These are phyloP conservation scores for Fallopia convolvulus DNA, from an alignment of 148 eudicot species.

Conservation along the genomic window DNA sequence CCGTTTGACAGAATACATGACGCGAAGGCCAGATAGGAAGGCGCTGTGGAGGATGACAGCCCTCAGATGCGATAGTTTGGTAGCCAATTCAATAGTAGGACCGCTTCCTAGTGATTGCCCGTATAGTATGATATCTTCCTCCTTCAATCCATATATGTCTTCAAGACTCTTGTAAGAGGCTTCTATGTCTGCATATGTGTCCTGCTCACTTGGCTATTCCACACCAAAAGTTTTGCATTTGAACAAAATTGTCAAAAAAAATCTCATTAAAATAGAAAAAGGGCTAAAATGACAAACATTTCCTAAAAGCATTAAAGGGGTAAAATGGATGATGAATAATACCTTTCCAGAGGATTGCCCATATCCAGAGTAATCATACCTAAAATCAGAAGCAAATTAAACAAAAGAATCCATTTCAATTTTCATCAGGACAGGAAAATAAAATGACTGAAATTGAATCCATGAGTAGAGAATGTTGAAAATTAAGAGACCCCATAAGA, in stretches of 20 bases:
- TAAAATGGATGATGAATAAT: neutral
- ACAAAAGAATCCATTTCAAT: neutral
- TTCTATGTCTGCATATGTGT: slow-evolving; percentile 59
- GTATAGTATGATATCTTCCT: slow-evolving; percentile 39
- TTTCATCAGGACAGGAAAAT: neutral
- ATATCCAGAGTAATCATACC: slow-evolving; percentile 42
- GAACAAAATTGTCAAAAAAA: neutral
- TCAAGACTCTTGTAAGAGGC: slow-evolving; percentile 42
- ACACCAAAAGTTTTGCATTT: neutral
- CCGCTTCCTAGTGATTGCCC: slow-evolving; percentile 61
- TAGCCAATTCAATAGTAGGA: slow-evolving; percentile 45
- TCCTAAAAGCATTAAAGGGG: too few species aligned
- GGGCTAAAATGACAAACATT: too few species aligned
- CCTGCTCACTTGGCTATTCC: slow-evolving; percentile 45
- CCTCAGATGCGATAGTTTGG: slow-evolving; percentile 27
- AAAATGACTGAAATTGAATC: neutral
- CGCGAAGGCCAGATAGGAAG: slow-evolving; percentile 47
- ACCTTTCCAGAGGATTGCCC: slow-evolving; percentile 41
- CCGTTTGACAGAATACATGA: slow-evolving; percentile 36
- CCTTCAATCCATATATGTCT: slow-evolving; percentile 34
- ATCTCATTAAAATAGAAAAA: neutral
- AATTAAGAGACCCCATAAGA: slow-evolving; percentile 34
- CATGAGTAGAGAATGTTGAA: neutral
- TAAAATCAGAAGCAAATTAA: slow-evolving; percentile 12
- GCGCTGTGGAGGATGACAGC: slow-evolving; percentile 52